Conservation (phyloP, 2,329 filamentous ascomycete genomes). For the Xenoacremonium recifei region DNA sequence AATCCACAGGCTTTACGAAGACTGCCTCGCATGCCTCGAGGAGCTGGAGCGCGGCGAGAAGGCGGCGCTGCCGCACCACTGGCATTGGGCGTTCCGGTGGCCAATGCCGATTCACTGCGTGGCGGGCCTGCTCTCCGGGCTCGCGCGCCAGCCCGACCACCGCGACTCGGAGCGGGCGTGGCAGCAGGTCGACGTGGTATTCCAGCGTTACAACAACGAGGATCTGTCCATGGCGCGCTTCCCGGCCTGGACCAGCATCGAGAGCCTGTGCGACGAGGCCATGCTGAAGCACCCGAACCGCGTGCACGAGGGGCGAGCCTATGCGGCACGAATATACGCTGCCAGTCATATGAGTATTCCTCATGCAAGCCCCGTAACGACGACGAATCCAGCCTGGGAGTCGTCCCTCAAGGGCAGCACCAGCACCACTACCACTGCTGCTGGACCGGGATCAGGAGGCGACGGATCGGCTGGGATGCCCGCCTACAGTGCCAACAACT, state of each 20-base stretch:
- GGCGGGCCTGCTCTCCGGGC: slow-evolving; percentile 9
- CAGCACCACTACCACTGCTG: too few relatives aligned
- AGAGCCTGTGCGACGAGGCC: slow-evolving; percentile 14
- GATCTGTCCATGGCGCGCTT: slow-evolving; percentile 13
- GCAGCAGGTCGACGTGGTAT: slow-evolving; percentile 13
- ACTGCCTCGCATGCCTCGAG: slow-evolving; percentile 15
- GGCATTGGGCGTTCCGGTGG: slow-evolving; percentile 17
- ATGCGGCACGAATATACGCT: slow-evolving; percentile 10
- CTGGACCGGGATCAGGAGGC: too few relatives aligned
- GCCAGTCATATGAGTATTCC: too few relatives aligned
- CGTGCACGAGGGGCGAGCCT: slow-evolving; percentile 9
- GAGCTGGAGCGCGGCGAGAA: slow-evolving; percentile 12
- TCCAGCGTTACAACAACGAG: slow-evolving; percentile 16
- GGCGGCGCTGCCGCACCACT: slow-evolving; percentile 9
- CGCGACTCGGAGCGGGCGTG: slow-evolving; percentile 14
- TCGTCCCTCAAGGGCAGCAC: slow-evolving; percentile 4
- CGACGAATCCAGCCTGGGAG: neutral
- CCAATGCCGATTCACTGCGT: slow-evolving; percentile 16
- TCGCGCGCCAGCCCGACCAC: slow-evolving; percentile 12
- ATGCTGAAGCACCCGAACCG: slow-evolving; percentile 9
- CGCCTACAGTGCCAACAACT: too few relatives aligned
- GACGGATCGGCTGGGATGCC: too few relatives aligned
- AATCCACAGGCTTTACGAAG: slow-evolving; percentile 11
- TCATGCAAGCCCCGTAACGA: neutral
- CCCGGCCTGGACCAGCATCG: slow-evolving; percentile 13